phyloP scores from a whole-genome alignment of 1,284 basidiomycete species.

The Farysia itapuensis region DNA sequence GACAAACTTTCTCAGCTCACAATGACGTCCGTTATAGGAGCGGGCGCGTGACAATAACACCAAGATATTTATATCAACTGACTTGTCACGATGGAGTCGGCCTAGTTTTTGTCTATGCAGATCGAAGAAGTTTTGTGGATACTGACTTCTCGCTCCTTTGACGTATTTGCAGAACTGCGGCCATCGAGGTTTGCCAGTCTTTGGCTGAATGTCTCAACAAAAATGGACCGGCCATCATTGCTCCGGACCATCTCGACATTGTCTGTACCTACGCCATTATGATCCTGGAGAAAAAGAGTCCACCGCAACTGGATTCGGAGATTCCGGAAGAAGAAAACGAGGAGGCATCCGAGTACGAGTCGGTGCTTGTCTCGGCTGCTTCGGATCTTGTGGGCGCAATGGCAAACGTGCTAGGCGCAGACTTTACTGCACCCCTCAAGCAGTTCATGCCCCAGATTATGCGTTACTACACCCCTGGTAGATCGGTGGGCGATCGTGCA shows the following conservation, averaged over 20 bases:
- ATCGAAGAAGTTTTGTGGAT: too few relatives aligned
- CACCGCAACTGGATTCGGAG: conserved; percentile 92
- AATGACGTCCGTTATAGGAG: conserved; percentile 66
- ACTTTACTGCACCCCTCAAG: conserved; percentile 81
- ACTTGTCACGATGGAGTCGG: too few relatives aligned
- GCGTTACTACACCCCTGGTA: conserved; percentile 85
- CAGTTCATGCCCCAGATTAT: conserved; percentile 86
- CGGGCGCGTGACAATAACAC: conserved; percentile 46
- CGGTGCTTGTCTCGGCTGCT: conserved; percentile 88
- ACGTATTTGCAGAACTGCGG: conserved; percentile 75
- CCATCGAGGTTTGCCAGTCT: conserved; percentile 79
- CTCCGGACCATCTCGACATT: conserved; percentile 65
- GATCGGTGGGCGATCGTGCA: conserved; percentile 86
- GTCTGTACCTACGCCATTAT: conserved; percentile 57
- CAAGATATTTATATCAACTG: too few relatives aligned
- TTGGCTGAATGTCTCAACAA: conserved; percentile 88
- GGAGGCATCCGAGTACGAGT: conserved; percentile 91
- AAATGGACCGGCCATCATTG: conserved; percentile 76
- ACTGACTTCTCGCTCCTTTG: too few relatives aligned
- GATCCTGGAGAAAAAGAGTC: conserved; percentile 72
- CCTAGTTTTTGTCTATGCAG: too few relatives aligned
- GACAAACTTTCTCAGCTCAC: conserved; percentile 81
- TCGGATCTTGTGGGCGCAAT: conserved; percentile 91
- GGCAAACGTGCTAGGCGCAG: conserved; percentile 78
- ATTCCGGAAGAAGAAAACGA: conserved; percentile 72